phyloP scores from a whole-genome alignment of 768 basidiomycete genomes.

The Lactarius evosmus region DNA sequence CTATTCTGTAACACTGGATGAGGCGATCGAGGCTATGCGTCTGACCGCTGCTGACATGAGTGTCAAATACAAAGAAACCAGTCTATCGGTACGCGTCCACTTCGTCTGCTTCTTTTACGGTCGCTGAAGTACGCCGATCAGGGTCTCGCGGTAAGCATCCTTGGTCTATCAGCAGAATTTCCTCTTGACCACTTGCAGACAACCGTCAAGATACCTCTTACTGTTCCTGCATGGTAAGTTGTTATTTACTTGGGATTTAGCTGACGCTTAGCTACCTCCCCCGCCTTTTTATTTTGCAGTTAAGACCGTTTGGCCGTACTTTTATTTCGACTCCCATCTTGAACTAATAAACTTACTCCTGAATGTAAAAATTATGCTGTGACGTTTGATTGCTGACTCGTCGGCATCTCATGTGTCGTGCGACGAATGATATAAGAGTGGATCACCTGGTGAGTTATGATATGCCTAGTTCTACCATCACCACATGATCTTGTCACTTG shows the following conservation, averaged over 20 bases:
- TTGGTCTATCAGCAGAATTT: constrained; percentile 17
- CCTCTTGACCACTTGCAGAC: constrained; percentile 41
- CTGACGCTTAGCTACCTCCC: background rate
- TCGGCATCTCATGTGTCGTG: background rate
- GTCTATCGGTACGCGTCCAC: constrained; percentile 64
- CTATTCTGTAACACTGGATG: constrained; percentile 85
- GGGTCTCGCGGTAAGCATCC: constrained; percentile 55
- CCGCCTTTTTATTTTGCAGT: background rate
- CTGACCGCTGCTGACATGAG: constrained; percentile 94
- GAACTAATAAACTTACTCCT: background rate
- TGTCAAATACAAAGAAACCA: constrained; percentile 93
- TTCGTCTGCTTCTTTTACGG: background rate
- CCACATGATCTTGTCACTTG: background rate
- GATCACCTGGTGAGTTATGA: background rate
- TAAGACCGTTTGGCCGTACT: background rate
- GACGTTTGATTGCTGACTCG: background rate
- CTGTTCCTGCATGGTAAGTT: constrained; percentile 72
- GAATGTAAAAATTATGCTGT: background rate
- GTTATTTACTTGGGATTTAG: background rate
- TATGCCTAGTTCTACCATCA: background rate
- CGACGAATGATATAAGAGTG: background rate
- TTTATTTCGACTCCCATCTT: background rate
- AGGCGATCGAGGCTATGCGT: constrained; percentile 94
- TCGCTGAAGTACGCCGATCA: constrained; percentile 29
- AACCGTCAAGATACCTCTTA: constrained; percentile 79